Evolutionary conservation across 306 rosid genomes (phyloP), one percentile per base, ranked within the genome.

Genomic region (Prunus mume): DNA sequence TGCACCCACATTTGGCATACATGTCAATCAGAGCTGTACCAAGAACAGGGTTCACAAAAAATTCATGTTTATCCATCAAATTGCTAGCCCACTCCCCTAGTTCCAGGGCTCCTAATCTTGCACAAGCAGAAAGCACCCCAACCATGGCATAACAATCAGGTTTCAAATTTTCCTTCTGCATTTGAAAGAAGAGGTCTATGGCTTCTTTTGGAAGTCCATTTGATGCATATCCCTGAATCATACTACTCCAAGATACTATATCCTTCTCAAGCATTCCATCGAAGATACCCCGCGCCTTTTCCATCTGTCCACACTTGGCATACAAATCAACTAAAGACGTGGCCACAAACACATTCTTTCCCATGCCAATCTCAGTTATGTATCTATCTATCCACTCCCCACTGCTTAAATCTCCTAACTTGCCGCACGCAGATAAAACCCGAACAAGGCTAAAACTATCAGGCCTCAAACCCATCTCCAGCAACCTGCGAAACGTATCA

Each of bases 21-120:
- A 91, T 84, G 81, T 90, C 97, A 72, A 91, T 90, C 68, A 91
- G 83, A 25, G 95, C 90, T 7, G 97, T 86, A 18, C 95, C 91
- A 15, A 87, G 78, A 52, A 89, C 88, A 60, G 92, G 90, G 81
- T 86, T 86, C 7, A 45, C 78, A 27, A 86, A 78, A 74, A 86
- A 81, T 67, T 89, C 94, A 76, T 76, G 58, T 17, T 49, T 67
- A 68, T 86, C 85, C 81, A 90, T 71, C 81, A 92, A 81, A 55
- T 71, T 81, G 73, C 79, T 84, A 8, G 89, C 90, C 93, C 92
- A 81, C 65, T 79, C 74, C 38, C 96, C 93, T 51, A 87, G 76
- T 30, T 84, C 87, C 66, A 89, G 73, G 9, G 93, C 93, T 71
- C 96, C 96, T 55, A 89, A 72, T 64, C 86, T 80, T 10, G 92